phyloP scores from a whole-genome alignment of 2,329 filamentous ascomycete genomes.

The Ilyonectria sp. region DNA sequence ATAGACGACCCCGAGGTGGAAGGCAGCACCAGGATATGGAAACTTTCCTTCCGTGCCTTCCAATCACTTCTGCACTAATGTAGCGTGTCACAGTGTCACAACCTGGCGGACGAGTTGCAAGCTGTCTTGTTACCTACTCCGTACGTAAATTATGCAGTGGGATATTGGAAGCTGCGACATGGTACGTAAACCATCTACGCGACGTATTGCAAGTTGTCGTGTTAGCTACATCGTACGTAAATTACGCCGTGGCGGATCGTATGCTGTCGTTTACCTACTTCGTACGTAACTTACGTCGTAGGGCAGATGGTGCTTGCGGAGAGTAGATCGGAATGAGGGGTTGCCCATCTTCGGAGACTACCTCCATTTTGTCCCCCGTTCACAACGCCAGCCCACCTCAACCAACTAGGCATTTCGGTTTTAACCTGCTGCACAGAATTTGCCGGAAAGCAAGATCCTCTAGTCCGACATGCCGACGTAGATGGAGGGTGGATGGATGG shows the following conservation, averaged over 20 bases:
- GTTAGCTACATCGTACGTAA: not conserved
- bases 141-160: not conserved
- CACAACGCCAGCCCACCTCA: constrained; percentile 8
- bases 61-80: constrained; percentile 22
- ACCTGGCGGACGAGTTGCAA: constrained; percentile 20
- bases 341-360: constrained; percentile 18
- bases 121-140: constrained; percentile 4
- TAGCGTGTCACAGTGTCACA: constrained; percentile 7
- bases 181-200: constrained; percentile 6
- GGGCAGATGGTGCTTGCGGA: constrained; percentile 40
- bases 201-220: constrained; percentile 14
- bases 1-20: constrained; percentile 6
- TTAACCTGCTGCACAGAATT: constrained; percentile 29
- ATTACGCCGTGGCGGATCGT: not conserved
- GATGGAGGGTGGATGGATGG: constrained; percentile 36
- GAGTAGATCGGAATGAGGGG: constrained; percentile 41
- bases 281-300: not conserved
- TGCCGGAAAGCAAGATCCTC: constrained; percentile 38
- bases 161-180: not conserved
- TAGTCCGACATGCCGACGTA: constrained; percentile 39
- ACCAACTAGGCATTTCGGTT: constrained; percentile 25
- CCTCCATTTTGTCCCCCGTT: constrained; percentile 20
- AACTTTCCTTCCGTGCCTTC: constrained; percentile 23
- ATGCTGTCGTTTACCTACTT: not conserved
- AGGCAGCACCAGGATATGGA: constrained; percentile 24